A percentile compares a stretch with the other conserved stretches of the same genome.
Evolutionary conservation across 306 rosid species (phyloP).

Genomic region (Cicer chorassanicum): DNA sequence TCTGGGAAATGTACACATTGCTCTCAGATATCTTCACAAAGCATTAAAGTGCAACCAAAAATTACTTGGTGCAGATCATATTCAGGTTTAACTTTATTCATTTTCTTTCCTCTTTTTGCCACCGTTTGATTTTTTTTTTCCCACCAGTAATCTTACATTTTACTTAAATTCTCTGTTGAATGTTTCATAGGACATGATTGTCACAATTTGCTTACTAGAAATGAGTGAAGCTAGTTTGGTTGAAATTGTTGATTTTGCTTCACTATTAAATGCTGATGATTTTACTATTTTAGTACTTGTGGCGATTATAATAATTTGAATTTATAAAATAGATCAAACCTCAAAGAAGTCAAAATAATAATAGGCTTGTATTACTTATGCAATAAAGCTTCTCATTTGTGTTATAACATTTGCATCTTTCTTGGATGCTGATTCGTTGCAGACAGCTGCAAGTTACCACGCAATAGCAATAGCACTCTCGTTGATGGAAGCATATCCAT

Average conservation of each 20-base stretch:
- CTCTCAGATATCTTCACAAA: constrained; percentile 98
- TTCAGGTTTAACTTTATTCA: constrained; percentile 70
- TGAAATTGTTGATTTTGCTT: constrained; percentile 34
- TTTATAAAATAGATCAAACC: not conserved
- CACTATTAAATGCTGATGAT: constrained; percentile 1
- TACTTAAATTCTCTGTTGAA: constrained; percentile 15
- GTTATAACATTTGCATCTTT: constrained; percentile 41
- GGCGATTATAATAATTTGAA: constrained; percentile 24
- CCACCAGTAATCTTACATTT: constrained; percentile 1
- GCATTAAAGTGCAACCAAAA: constrained; percentile 95
- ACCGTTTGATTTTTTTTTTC: constrained; percentile 24
- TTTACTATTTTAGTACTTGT: not conserved
- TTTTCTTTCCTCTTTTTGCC: constrained; percentile 39
- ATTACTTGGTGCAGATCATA: constrained; percentile 94
- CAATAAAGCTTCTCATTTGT: constrained; percentile 32
- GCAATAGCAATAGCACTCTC: constrained; percentile 98
- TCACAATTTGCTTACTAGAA: constrained; percentile 5
- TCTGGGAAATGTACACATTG: constrained; percentile 93
- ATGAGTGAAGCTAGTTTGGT: constrained; percentile 13
- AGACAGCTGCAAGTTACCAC: constrained; percentile 99
- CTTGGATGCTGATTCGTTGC: constrained; percentile 51
- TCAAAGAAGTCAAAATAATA: constrained; percentile 13
- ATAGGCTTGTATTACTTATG: constrained; percentile 32
- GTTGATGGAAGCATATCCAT: constrained; percentile 97
- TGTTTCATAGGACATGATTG: constrained; percentile 8